phyloP scores from a whole-genome alignment of 768 basidiomycete species.

The Lentinula detonsa region DNA sequence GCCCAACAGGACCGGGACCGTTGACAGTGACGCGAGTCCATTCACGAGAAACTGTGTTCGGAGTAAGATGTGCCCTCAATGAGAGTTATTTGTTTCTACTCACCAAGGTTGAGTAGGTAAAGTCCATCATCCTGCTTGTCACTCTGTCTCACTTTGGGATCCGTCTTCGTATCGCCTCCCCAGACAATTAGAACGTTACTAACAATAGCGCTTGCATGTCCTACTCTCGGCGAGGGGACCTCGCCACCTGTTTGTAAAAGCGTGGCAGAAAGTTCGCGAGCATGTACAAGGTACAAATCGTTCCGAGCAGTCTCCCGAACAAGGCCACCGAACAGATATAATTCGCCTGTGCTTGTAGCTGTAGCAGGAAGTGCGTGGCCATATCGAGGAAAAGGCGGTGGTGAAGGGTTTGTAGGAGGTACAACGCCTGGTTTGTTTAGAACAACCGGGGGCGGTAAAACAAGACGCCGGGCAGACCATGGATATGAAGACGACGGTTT shows the following conservation, averaged over 20 bases:
- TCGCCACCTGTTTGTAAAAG: conserved; percentile 87
- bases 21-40: conserved; percentile 87
- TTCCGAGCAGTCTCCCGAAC: conserved; percentile 86
- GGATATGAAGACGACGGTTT: conserved; percentile 46
- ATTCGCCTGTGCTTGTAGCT: conserved; percentile 76
- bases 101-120: conserved; percentile 92
- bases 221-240: conserved; percentile 85
- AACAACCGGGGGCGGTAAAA: conserved; percentile 60
- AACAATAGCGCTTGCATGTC: conserved; percentile 93
- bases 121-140: conserved; percentile 90
- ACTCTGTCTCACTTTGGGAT: conserved; percentile 47
- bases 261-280: conserved; percentile 71
- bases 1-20: conserved; percentile 74
- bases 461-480: conserved; percentile 75
- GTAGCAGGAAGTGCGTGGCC: conserved; percentile 86
- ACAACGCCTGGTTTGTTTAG: conserved; percentile 59
- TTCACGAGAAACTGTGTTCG: conserved; percentile 71
- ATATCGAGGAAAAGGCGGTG: conserved; percentile 93
- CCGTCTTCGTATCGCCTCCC: conserved; percentile 95
- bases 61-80: conserved; percentile 3
- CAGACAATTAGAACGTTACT: conserved; percentile 95
- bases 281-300: conserved; percentile 89
- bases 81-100: conserved; percentile 23
- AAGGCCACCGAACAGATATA: conserved; percentile 96
- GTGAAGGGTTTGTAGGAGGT: conserved; percentile 64